These are phyloP conservation scores for Schwanniomyces sp. DNA, from an alignment of 805 yeast genomes.

Conservation along the genomic window DNA sequence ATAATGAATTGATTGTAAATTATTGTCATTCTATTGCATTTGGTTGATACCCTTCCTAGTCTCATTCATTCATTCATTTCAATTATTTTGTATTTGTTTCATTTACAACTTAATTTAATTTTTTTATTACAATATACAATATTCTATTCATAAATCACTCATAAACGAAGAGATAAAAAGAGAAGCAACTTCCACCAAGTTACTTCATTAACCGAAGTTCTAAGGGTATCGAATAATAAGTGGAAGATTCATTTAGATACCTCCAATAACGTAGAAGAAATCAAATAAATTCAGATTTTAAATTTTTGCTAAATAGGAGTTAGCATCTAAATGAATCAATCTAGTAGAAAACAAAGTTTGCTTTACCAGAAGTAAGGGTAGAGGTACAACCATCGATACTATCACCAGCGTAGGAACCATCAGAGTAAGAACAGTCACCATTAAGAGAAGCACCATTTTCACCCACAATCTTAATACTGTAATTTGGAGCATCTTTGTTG, in stretches of 20 bases:
- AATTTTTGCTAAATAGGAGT: background rate
- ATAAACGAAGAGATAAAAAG: background rate
- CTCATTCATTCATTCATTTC: background rate
- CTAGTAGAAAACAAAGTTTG: constrained; percentile 62
- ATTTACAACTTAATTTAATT: background rate
- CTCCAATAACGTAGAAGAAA: background rate
- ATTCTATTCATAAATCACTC: background rate
- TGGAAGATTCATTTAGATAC: background rate
- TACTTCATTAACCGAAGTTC: background rate
- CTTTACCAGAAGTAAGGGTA: constrained; percentile 80
- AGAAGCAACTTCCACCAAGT: background rate
- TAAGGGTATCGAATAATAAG: background rate
- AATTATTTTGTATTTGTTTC: too few relatives aligned
- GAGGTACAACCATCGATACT: constrained; percentile 92
- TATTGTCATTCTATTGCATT: constrained; percentile 42
- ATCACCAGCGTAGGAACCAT: constrained; percentile 69
- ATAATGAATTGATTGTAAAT: constrained; percentile 35
- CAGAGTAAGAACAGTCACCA: constrained; percentile 78
- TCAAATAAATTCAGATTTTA: background rate
- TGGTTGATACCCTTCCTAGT: constrained; percentile 22
- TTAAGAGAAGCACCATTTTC: constrained; percentile 50
- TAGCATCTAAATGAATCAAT: background rate
- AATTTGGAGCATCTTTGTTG: constrained; percentile 47
- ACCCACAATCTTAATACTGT: constrained; percentile 42
- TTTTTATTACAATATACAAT: background rate